Percentiles rank a stretch among this genome's conserved stretches.
These are phyloP conservation scores for Aaosphaeria arxii DNA, from an alignment of 2,329 filamentous ascomycete species.

Conservation along the genomic window DNA sequence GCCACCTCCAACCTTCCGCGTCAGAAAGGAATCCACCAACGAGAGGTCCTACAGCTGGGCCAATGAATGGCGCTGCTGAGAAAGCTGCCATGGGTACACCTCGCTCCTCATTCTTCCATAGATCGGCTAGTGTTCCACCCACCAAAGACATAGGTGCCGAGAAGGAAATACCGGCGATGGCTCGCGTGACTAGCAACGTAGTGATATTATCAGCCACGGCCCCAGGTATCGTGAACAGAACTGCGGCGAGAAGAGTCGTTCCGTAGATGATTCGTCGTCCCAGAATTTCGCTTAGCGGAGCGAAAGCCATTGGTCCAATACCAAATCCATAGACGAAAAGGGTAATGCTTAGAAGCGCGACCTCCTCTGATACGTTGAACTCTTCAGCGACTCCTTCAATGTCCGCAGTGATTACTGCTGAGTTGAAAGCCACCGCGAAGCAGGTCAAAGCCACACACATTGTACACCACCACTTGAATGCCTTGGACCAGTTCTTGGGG, in stretches of 20 bases:
- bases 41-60: conserved; percentile 65
- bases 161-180: conserved; percentile 80
- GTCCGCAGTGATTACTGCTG: conserved; percentile 75
- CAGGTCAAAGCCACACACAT: conserved; percentile 70
- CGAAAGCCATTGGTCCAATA: conserved; percentile 75
- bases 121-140: conserved; percentile 75
- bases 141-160: conserved; percentile 85
- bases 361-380: conserved; percentile 69
- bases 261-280: conserved; percentile 71
- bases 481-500: conserved; percentile 81
- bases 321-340: conserved; percentile 82
- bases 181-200: conserved; percentile 72
- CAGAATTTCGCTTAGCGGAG: conserved; percentile 72
- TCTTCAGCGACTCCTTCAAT: conserved; percentile 60
- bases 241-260: conserved; percentile 64
- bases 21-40: conserved; percentile 72
- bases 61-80: conserved; percentile 77
- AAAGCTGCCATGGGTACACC: conserved; percentile 87
- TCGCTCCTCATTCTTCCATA: conserved; percentile 82
- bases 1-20: conserved; percentile 72
- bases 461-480: conserved; percentile 73
- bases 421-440: conserved; percentile 51
- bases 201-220: conserved; percentile 73
- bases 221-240: conserved; percentile 78
- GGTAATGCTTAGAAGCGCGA: conserved; percentile 68